Conservation (phyloP, 202 grass and related monocot species). For the Tripidium arundinaceum region DNA sequence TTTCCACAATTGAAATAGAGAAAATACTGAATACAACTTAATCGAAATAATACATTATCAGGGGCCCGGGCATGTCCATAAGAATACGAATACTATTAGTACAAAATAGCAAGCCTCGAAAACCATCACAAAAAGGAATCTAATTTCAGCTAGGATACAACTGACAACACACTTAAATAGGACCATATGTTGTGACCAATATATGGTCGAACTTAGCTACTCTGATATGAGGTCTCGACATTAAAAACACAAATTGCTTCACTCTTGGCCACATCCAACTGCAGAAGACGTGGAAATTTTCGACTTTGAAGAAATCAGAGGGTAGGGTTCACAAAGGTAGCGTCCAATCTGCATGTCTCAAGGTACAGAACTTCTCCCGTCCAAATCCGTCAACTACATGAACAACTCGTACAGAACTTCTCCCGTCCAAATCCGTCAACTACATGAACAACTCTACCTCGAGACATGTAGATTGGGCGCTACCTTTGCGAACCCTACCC, state of each 20-base stretch:
- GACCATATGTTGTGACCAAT: background rate
- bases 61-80: too few species aligned
- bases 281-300: background rate
- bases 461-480: too few species aligned
- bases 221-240: background rate
- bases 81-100: too few species aligned
- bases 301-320: background rate
- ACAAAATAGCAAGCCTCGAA: background rate
- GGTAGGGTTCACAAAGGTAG: background rate
- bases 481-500: too few species aligned
- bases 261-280: background rate
- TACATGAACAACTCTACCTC: too few species aligned
- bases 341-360: background rate
- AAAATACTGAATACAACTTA: too few species aligned
- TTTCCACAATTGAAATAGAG: too few species aligned
- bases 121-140: background rate
- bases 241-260: background rate
- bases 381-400: too few species aligned
- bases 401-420: too few species aligned
- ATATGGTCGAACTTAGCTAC: slow-evolving; percentile 1
- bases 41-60: too few species aligned
- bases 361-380: too few species aligned
- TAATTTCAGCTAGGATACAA: slow-evolving; percentile 13
- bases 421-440: too few species aligned
- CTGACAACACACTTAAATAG: background rate